A percentile compares a stretch with the other conserved stretches of the same genome.
These are phyloP conservation scores for Volvariella surrecta DNA, from an alignment of 1,284 basidiomycete genomes.

Conservation along the genomic window DNA sequence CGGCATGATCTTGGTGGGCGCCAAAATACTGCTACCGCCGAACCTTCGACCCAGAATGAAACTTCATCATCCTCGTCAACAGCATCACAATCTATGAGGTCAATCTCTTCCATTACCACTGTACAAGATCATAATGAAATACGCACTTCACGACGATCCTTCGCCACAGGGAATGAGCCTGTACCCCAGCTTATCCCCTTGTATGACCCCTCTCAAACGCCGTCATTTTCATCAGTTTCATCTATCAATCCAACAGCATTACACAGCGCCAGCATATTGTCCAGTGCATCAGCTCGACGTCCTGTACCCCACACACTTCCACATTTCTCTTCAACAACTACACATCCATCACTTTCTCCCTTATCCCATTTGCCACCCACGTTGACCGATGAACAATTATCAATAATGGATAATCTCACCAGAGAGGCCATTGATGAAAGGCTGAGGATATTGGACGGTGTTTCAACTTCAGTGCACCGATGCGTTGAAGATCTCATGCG, in stretches of 20 bases:
- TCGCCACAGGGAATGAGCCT: too few relatives aligned
- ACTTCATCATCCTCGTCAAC: slow-evolving; percentile 6
- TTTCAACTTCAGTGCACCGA: slow-evolving; percentile 58
- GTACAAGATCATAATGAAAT: too few relatives aligned
- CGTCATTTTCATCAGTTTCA: too few relatives aligned
- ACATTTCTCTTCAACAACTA: slow-evolving; percentile 19
- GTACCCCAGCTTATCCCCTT: slow-evolving; percentile 31
- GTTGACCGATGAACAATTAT: slow-evolving; percentile 52
- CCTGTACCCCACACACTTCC: not conserved
- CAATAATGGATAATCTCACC: slow-evolving; percentile 52
- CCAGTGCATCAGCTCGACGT: slow-evolving; percentile 3
- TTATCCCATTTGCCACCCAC: slow-evolving; percentile 36
- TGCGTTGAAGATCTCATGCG: slow-evolving; percentile 73
- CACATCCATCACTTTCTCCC: too few relatives aligned
- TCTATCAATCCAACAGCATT: too few relatives aligned
- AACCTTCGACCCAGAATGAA: slow-evolving; percentile 2
- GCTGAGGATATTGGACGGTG: slow-evolving; percentile 64
- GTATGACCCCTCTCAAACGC: slow-evolving; percentile 20
- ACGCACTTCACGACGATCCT: too few relatives aligned
- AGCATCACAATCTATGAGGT: slow-evolving; percentile 5
- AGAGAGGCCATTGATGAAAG: slow-evolving; percentile 80
- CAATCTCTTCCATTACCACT: not conserved
- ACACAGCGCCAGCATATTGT: not conserved
- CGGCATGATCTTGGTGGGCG: slow-evolving; percentile 20
- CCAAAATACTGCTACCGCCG: not conserved